phyloP scores from a whole-genome alignment of 2,329 filamentous ascomycete species.

The Cytospora leucostoma region DNA sequence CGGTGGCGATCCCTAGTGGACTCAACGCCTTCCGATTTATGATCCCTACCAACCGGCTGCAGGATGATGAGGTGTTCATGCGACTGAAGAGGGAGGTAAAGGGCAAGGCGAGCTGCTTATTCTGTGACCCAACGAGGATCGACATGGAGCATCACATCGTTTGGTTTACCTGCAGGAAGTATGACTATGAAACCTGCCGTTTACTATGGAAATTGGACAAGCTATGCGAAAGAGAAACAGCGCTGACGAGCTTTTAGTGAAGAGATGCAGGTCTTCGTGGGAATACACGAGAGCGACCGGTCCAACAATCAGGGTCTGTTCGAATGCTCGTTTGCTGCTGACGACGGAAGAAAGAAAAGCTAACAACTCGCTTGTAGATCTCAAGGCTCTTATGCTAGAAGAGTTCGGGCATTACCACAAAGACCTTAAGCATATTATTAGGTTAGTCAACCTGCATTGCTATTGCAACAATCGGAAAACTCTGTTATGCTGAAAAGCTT shows the following conservation, averaged over 20 bases:
- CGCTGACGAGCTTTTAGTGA: constrained; percentile 27
- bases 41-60: constrained; percentile 24
- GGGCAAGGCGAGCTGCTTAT: constrained; percentile 27
- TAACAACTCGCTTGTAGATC: constrained; percentile 19
- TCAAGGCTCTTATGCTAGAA: constrained; percentile 32
- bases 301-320: constrained; percentile 23
- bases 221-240: neutral
- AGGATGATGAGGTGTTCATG: constrained; percentile 31
- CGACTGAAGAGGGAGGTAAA: constrained; percentile 27
- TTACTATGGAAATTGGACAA: neutral
- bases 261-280: constrained; percentile 36
- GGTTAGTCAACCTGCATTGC: constrained; percentile 24
- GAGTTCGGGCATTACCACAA: constrained; percentile 34
- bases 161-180: constrained; percentile 37
- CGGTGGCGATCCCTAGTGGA: constrained; percentile 28
- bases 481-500: neutral
- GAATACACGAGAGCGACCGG: constrained; percentile 30
- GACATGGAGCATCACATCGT: constrained; percentile 33
- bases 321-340: neutral
- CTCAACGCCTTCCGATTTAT: constrained; percentile 33
- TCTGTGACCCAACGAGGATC: constrained; percentile 29
- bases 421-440: constrained; percentile 30
- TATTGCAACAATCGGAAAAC: neutral
- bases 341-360: neutral
- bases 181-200: neutral